Percentiles rank a stretch among this genome's conserved stretches.
phyloP scores from a whole-genome alignment of 371 early-diverging fungal genomes.

The Parasitella parasitica region DNA sequence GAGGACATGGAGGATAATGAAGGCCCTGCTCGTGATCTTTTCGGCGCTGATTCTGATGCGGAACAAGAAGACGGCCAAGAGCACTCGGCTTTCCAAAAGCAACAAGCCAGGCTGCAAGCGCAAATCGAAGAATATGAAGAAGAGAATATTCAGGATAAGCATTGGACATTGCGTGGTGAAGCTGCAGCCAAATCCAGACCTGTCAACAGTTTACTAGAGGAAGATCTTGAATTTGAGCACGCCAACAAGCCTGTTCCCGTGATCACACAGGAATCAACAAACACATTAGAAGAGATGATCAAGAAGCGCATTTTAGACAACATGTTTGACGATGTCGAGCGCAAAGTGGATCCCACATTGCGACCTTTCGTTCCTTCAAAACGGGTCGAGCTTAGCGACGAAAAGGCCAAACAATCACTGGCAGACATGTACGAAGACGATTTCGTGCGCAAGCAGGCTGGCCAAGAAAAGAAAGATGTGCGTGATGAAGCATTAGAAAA shows the following conservation, averaged over 20 bases:
- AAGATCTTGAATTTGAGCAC: constrained; percentile 91
- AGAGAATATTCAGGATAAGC: constrained; percentile 80
- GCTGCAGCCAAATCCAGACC: constrained; percentile 78
- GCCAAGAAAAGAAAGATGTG: constrained; percentile 55
- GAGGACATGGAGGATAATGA: constrained; percentile 32
- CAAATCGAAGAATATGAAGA: constrained; percentile 82
- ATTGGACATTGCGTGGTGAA: constrained; percentile 82
- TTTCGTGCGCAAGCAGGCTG: constrained; percentile 67
- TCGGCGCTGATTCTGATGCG: constrained; percentile 57
- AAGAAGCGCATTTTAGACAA: constrained; percentile 83
- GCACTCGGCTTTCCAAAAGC: constrained; percentile 73
- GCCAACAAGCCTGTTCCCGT: constrained; percentile 92
- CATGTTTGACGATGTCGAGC: constrained; percentile 90
- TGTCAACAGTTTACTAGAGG: constrained; percentile 89
- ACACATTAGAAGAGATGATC: constrained; percentile 90
- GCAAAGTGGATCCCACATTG: constrained; percentile 71
- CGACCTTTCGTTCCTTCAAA: constrained; percentile 80
- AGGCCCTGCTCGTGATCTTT: constrained; percentile 48
- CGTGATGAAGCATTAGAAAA: constrained; percentile 73
- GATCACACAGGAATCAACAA: constrained; percentile 89
- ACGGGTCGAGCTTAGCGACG: constrained; percentile 77
- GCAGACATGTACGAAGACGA: constrained; percentile 93
- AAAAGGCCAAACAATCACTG: constrained; percentile 81
- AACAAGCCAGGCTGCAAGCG: constrained; percentile 53
- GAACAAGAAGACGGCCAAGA: constrained; percentile 33